Evolutionary conservation across 2,329 filamentous ascomycete genomes (phyloP), one percentile per base, ranked within the genome.

Genomic region (Ophiostoma quercus): DNA sequence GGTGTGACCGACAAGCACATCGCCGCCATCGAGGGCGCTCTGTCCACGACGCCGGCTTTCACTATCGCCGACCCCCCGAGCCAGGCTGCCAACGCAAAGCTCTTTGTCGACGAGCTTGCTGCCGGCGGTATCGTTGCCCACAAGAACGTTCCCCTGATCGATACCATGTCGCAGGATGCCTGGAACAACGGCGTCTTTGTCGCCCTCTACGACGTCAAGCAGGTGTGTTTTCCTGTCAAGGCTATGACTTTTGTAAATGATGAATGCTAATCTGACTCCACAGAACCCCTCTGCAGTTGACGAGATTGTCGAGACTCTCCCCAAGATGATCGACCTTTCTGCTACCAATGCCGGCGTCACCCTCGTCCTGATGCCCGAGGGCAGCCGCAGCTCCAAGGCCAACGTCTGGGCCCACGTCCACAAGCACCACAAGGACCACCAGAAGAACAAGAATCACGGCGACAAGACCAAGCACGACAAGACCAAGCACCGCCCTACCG

Each of bases 341-440:
- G 76, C 81, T 57, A 76, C 79, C 22, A 82, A 84, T 66, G 80
- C 88, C 74, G 85, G 89, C 72, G 85, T 85, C 32, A 83, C 84
- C 12, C 75, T 88, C 54, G 75, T 90, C 16, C 77, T 88, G 69
- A 77, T 90, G 25, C 84, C 85, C 68, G 78, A 82, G 70, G 79
- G 78, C n/a, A 78, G 76, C 73, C 79, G 80, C 71, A 72, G 74
- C 51, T 79, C 80, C 22, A 76, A 78, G 69, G 69, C 78, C 67
- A 76, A 75, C 72, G 73, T 77, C 71, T 84, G 83, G 82, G 78
- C 81, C 60, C 77, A 78, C n/a, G 51, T 25, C 51, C 51, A 57
- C 16, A 63, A 63, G 60, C 47, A 70, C 14, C 41, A 39, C 62
- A 71, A 69, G 54, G 25, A 37, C 47, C 19, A 29, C 39, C 14